Base-by-base conservation (phyloP, 768 basidiomycete genomes). In the Hygrocybe coccinea region DNA sequence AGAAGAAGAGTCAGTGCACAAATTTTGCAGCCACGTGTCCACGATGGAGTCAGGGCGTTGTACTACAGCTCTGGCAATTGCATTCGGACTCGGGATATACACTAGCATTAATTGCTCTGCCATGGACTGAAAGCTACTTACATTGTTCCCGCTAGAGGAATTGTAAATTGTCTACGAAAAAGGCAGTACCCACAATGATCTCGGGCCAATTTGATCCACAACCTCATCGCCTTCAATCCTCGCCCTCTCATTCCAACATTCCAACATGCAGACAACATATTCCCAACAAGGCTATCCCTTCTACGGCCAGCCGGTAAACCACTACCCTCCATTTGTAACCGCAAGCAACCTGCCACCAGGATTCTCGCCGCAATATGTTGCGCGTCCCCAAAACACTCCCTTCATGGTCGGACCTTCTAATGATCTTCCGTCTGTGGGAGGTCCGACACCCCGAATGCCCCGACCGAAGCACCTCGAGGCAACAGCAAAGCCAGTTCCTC, bases 271-370 rank as follows among this genome's bases (percentile, higher is more conserved):
- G 57, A 46, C 44, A 12, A 5, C 44, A 22, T 51, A 51, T 17
- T 60, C 67, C 4, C 78, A 74, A 45, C 62, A 64, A 43, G 72
- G 61, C 44, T 81, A 79, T 66, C 65, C 72, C 22, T 76, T 77
- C 68, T 79, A 78, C 59, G 69, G 68, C 17, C 77, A 79, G 45
- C 74, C 75, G 10, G 65, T 70, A 22, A 78, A 80, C 19, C 75
- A 19, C 12, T 37, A 21, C 50, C 50, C 29, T 2, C 29, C 35
- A 17, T 35, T 7, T n/a, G 9, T 14, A 17, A 11, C 29, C 34
- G 35, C 33, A 38, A 51, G 50, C 36, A 38, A 38, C n/a, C 15
- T 21, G 6, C 34, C 36, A 14, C 50, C 50, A 51, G 50, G 12
- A 7, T 37, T 38, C 17, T 9, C 34, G 3, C 50, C 34, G 19